Conservation (phyloP, 2,329 filamentous ascomycete genomes). For the Colletotrichum tropicicola region DNA sequence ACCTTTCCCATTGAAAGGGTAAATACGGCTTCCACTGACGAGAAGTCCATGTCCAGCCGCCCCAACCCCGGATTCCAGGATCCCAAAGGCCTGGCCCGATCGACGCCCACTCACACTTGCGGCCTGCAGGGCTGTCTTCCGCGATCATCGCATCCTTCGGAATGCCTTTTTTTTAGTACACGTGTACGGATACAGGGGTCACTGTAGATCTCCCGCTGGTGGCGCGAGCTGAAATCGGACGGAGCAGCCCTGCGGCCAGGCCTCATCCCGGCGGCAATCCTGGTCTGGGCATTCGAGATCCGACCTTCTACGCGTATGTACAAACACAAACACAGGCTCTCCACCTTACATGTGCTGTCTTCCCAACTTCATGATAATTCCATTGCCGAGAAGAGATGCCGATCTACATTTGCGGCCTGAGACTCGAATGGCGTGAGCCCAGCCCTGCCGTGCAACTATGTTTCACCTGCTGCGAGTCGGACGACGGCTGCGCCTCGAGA, state of each 20-base stretch:
- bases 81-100: background rate
- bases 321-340: too few relatives aligned
- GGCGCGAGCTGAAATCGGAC: background rate
- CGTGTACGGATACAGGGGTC: background rate
- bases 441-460: constrained; percentile 3
- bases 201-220: constrained; percentile 10
- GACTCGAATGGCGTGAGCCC: background rate
- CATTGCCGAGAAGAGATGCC: background rate
- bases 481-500: constrained; percentile 7
- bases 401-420: background rate
- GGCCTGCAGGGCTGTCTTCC: background rate
- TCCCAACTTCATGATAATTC: background rate
- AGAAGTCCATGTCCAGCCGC: background rate
- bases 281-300: background rate
- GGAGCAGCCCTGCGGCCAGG: background rate
- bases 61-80: constrained; percentile 8
- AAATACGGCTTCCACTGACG: background rate
- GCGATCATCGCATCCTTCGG: background rate
- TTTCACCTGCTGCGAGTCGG: constrained; percentile 7
- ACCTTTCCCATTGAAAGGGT: background rate
- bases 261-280: background rate
- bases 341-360: background rate
- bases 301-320: too few relatives aligned
- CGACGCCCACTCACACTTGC: background rate
- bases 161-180: background rate